A percentile compares a stretch with the other conserved stretches of the same genome.
Conservation (phyloP, 1,284 basidiomycete genomes). For the Leccinum pachyderme region DNA sequence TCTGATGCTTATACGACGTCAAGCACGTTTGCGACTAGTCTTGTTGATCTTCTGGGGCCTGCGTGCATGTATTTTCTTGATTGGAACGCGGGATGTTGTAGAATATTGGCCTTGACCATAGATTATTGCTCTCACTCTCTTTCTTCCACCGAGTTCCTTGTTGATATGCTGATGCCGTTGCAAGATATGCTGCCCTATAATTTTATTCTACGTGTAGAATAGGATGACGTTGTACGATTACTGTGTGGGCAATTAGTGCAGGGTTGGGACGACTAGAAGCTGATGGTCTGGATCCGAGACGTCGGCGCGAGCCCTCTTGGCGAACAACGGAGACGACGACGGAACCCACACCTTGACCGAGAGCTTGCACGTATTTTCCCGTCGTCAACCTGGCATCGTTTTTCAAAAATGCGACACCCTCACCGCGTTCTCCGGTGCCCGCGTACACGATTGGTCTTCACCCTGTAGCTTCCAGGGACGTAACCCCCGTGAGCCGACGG, state of each 20-base stretch:
- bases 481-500: constrained; percentile 41
- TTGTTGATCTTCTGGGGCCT: constrained; percentile 15
- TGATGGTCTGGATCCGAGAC: constrained; percentile 9
- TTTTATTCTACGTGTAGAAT: constrained; percentile 35
- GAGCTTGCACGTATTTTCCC: constrained; percentile 3
- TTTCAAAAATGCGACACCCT: constrained; percentile 41
- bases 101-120: constrained; percentile 30
- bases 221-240: constrained; percentile 27
- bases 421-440: constrained; percentile 46
- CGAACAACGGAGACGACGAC: constrained; percentile 13
- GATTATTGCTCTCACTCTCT: constrained; percentile 27
- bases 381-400: constrained; percentile 40
- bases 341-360: neutral
- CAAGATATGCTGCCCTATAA: constrained; percentile 32
- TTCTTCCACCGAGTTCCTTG: constrained; percentile 11
- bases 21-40: neutral
- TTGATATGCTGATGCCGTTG: constrained; percentile 21
- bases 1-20: constrained; percentile 14
- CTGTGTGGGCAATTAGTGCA: constrained; percentile 24
- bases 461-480: constrained; percentile 53
- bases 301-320: constrained; percentile 2
- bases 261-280: constrained; percentile 18
- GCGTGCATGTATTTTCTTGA: constrained; percentile 35
- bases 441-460: constrained; percentile 54
- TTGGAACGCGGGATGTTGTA: constrained; percentile 31